Evolutionary conservation across 345 rosid genomes (phyloP), one percentile per base, ranked within the genome.

Genomic region (Camelina neglecta): DNA sequence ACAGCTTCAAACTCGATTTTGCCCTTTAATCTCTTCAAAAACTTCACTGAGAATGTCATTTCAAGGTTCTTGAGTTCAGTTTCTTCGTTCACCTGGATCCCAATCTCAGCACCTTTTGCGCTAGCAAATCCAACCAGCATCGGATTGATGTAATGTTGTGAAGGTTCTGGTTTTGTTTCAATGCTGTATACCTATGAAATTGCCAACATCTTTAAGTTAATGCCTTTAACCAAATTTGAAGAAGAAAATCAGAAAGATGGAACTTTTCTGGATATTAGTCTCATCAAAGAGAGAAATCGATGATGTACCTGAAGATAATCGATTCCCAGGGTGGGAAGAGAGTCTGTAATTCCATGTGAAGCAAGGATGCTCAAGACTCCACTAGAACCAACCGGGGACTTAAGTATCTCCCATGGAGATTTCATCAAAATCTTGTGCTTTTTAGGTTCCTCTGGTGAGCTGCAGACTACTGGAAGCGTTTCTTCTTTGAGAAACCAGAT

Each of bases 341-440:
- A 80, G 63, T 90, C 86, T 5, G 72, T 67, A 29, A 91, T 79
- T 50, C 70, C 77, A 42, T 80, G 76, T 38, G 89, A 86, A 69
- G 90, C 83, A 80, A 93, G 87, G 66, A 82, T 42, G 82, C 81
- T 87, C 62, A 90, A 71, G 64, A 85, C 73, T 18, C 96, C 96
- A 15, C 93, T 94, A 65, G 94, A 87, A 66, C 96, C 96, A 74
- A 93, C 83, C 0, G 98, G 96, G 24, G 91, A 79, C 76, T 87
- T 87, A 51, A 93, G 82, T 59, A 93, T 86, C 75, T 91, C 90
- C 97, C 97, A 93, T 58, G 96, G 97, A 44, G 98, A 89, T 82
- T 89, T 88, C 97, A 93, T 91, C 83, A 93, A 79, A 73, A 93
- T 93, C 86, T 86, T 88, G 65, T 77, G 82, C 71, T 68, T 82